Percentiles rank a stretch among this genome's conserved stretches.
phyloP scores from a whole-genome alignment of 495 filamentous ascomycete species.

The Penicillium odoratum region DNA sequence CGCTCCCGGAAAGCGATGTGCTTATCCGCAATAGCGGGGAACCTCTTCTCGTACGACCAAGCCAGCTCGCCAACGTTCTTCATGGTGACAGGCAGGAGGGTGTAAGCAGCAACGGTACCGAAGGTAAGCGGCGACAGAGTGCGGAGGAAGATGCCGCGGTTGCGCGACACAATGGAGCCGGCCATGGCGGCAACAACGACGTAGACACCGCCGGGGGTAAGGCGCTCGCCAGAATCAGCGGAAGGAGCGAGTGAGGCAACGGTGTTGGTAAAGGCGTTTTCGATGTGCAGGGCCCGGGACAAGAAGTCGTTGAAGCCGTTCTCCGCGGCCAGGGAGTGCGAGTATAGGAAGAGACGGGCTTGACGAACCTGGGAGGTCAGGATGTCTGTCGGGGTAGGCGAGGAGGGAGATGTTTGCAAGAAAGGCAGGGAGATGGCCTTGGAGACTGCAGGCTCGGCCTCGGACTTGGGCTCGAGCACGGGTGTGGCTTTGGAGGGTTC shows the following conservation, averaged over 20 bases:
- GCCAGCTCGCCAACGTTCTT: slow-evolving; percentile 78
- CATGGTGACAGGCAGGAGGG: slow-evolving; percentile 75
- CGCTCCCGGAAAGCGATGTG: slow-evolving; percentile 67
- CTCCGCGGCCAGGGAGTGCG: slow-evolving; percentile 68
- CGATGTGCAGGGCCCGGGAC: slow-evolving; percentile 71
- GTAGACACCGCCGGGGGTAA: slow-evolving; percentile 85
- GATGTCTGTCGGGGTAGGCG: slow-evolving; percentile 85
- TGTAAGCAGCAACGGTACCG: slow-evolving; percentile 71
- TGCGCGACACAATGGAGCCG: slow-evolving; percentile 81
- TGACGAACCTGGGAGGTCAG: slow-evolving; percentile 79
- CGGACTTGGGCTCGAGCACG: slow-evolving; percentile 13
- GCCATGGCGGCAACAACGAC: slow-evolving; percentile 91
- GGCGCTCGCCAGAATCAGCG: slow-evolving; percentile 73
- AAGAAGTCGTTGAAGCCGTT: slow-evolving; percentile 74
- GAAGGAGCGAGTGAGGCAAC: slow-evolving; percentile 83
- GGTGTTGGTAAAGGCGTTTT: slow-evolving; percentile 77
- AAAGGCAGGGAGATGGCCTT: slow-evolving; percentile 33
- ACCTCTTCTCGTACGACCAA: slow-evolving; percentile 87
- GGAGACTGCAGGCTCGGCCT: slow-evolving; percentile 31
- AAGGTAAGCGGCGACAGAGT: slow-evolving; percentile 68
- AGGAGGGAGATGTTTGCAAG: slow-evolving; percentile 36
- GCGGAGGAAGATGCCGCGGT: slow-evolving; percentile 78
- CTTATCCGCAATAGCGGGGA: slow-evolving; percentile 74
- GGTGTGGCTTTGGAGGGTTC: slow-evolving; percentile 40
- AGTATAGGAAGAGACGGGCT: slow-evolving; percentile 78